Conservation (phyloP, 2,329 filamentous ascomycete species). For the Penicillium sumatraense region DNA sequence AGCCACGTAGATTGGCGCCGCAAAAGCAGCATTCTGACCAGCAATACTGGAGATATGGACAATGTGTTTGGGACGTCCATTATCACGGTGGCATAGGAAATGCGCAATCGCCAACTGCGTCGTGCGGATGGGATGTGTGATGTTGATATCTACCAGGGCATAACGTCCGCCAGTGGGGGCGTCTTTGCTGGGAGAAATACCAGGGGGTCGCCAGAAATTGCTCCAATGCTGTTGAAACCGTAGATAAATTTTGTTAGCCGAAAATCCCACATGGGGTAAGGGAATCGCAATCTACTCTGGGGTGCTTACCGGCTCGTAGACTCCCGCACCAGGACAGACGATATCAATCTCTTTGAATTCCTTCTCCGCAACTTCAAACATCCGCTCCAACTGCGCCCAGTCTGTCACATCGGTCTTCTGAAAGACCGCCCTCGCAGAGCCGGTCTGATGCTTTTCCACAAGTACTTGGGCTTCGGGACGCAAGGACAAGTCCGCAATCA, state of each 20-base stretch:
- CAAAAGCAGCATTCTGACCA: slow-evolving; percentile 44
- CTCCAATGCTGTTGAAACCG: slow-evolving; percentile 45
- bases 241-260: too few species aligned
- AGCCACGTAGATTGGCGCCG: slow-evolving; percentile 53
- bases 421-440: slow-evolving; percentile 45
- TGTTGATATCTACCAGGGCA: slow-evolving; percentile 54
- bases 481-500: slow-evolving; percentile 51
- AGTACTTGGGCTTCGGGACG: slow-evolving; percentile 50
- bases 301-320: slow-evolving; percentile 51
- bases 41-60: slow-evolving; percentile 56
- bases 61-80: slow-evolving; percentile 46
- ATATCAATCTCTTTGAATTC: slow-evolving; percentile 55
- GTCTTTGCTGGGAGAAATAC: slow-evolving; percentile 48
- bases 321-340: slow-evolving; percentile 53
- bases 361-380: slow-evolving; percentile 54
- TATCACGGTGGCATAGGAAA: slow-evolving; percentile 44
- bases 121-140: slow-evolving; percentile 57
- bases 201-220: slow-evolving; percentile 57
- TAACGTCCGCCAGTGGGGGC: slow-evolving; percentile 46
- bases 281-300: too few species aligned
- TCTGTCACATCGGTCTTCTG: slow-evolving; percentile 54
- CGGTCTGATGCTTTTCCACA: slow-evolving; percentile 42
- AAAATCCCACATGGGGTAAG: too few species aligned
- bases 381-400: slow-evolving; percentile 54
- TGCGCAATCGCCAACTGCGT: slow-evolving; percentile 57